Base-by-base conservation (phyloP, 2,329 filamentous ascomycete genomes). In the Pseudogymnoascus sp. region DNA sequence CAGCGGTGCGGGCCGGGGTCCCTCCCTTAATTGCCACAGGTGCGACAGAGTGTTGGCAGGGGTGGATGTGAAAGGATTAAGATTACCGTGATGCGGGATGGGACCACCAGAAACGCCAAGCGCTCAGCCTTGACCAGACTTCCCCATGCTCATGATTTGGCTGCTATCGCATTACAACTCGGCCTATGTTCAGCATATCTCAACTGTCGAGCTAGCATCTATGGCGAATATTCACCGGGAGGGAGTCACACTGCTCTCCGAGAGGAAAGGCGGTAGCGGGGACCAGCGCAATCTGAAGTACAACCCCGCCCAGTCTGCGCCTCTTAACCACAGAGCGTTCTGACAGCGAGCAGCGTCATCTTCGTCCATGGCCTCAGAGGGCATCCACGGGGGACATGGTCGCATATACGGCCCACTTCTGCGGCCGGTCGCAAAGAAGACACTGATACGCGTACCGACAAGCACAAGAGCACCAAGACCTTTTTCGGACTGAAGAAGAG, bases 361-460 rank as follows among this genome's bases (percentile, higher is more conserved):
- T 59, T 62, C 6, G 17, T 62, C 42, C 61, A 63, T 59, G 61
- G 61, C 1, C 44, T 63, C 11, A 21, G 61, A 15, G 61, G 44
- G n/a, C 61, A 63, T 59, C 61, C 61, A 19, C 29, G 37, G 3
- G 13, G 17, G 17, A 63, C 61, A 11, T 63, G 61, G 61, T 23
- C 21, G 26, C 13, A 56, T 35, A 1, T 10, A 53, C 46, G 7
- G 42, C 19, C 38, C 10, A 29, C 37, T 31, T 44, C n/a, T 17
- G 4, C 38, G 17, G 19, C 23, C 7, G 23, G 23, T 53, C 17
- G 23, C 23, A 38, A 4, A 3, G 9, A 23, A 44, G 46, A 17
- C 46, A 23, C 33, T 9, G 37, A 62, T 15, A 59, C 17, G 11
- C 13, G 15, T 40, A 44, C n/a, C 15, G 60, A 44, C 11, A 29